A percentile compares a stretch with the other conserved stretches of the same genome.
Conservation (phyloP, 1,139 yeast genomes). For the Saccharomycopsis crataegensis region DNA sequence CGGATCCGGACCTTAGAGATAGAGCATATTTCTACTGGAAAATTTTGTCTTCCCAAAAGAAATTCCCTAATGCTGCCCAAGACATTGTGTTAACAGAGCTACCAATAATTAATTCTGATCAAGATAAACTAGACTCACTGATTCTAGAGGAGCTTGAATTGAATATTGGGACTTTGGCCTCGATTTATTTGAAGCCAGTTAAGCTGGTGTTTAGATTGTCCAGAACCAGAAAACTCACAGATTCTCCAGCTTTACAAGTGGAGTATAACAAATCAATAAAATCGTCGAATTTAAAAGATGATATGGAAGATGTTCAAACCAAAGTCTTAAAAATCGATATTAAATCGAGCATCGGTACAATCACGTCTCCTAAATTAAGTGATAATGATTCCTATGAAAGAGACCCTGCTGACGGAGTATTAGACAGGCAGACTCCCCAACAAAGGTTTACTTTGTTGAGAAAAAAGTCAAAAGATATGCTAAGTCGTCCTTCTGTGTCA, state of each 20-base stretch:
- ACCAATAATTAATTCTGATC: constrained; percentile 61
- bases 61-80: constrained; percentile 32
- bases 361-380: constrained; percentile 13
- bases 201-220: constrained; percentile 68
- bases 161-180: constrained; percentile 74
- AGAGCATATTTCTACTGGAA: constrained; percentile 87
- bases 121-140: constrained; percentile 62
- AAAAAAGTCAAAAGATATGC: not conserved
- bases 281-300: constrained; percentile 5
- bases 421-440: not conserved
- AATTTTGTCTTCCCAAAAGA: constrained; percentile 47
- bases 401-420: not conserved
- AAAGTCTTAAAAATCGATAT: constrained; percentile 15
- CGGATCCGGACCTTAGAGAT: constrained; percentile 79
- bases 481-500: not conserved
- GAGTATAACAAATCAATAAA: constrained; percentile 19
- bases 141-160: constrained; percentile 77
- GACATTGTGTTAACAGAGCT: constrained; percentile 51
- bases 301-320: constrained; percentile 1
- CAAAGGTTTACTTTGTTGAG: not conserved
- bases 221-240: constrained; percentile 44
- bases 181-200: constrained; percentile 79
- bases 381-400: not conserved
- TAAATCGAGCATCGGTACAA: constrained; percentile 13
- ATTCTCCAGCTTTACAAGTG: constrained; percentile 52